Evolutionary conservation across 2,329 filamentous ascomycete species (phyloP).

Genomic region (Domatiomyces catenatus): DNA sequence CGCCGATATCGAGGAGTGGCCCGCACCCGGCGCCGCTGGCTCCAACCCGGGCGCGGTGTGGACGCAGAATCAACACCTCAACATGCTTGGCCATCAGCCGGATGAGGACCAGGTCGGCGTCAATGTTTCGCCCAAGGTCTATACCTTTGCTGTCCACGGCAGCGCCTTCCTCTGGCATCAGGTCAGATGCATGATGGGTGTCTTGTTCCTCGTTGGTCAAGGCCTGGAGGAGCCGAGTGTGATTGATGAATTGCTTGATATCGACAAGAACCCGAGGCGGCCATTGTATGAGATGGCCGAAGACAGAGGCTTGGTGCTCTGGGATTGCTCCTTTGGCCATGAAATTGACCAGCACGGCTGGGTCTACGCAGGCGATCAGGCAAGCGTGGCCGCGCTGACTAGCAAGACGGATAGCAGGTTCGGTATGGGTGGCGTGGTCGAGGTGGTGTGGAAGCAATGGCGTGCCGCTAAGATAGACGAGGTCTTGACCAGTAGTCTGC

Average conservation of each 20-base stretch:
- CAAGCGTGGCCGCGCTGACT: conserved; percentile 23
- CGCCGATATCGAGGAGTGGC: conserved; percentile 59
- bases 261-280: conserved; percentile 52
- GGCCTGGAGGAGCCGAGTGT: conserved; percentile 63
- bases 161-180: conserved; percentile 97
- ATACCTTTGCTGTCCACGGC: conserved; percentile 75
- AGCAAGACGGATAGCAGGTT: conserved; percentile 43
- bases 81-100: conserved; percentile 1
- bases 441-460: conserved; percentile 72
- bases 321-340: conserved; percentile 81
- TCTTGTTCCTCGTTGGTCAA: conserved; percentile 87
- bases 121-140: conserved; percentile 44
- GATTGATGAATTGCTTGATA: conserved; percentile 59
- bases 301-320: conserved; percentile 79
- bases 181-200: conserved; percentile 80
- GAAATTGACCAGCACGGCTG: conserved; percentile 47
- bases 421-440: conserved; percentile 50
- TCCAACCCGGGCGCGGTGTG: conserved; percentile 40
- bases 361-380: conserved; percentile 61
- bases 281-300: conserved; percentile 84
- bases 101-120: neutral
- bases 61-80: conserved; percentile 27
- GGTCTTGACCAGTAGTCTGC: conserved; percentile 57
- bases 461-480: conserved; percentile 78
- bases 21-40: conserved; percentile 21